These are phyloP conservation scores for Picea abies DNA, from an alignment of 83 land plant genomes.

Conservation along the genomic window DNA sequence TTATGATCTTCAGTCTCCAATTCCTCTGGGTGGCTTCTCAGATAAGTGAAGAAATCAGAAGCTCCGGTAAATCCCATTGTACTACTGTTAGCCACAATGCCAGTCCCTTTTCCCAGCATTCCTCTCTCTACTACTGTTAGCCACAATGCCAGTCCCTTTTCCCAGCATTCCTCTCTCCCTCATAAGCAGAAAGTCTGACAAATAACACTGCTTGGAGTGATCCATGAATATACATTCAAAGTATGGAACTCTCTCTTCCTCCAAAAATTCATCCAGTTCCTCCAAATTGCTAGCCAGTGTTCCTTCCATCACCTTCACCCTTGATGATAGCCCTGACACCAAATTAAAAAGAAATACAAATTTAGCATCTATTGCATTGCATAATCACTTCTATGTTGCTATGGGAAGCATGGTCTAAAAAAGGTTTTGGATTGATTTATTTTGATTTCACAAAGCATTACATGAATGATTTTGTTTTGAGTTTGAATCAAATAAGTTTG, in stretches of 20 bases:
- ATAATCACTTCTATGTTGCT: too few relatives aligned
- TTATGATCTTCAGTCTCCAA: slow-evolving; percentile 4
- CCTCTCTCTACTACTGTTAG: background rate
- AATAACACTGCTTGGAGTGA: background rate
- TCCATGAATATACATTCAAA: background rate
- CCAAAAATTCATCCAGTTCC: background rate
- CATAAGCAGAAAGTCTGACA: background rate
- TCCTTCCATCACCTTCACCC: background rate
- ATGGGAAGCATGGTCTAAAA: too few relatives aligned
- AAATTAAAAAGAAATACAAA: background rate
- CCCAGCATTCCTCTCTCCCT: background rate
- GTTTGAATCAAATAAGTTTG: too few relatives aligned
- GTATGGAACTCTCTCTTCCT: background rate
- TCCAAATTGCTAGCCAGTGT: background rate
- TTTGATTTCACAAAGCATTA: too few relatives aligned
- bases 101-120: slow-evolving; percentile 2
- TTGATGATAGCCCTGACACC: background rate
- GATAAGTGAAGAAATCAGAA: background rate
- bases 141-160: background rate
- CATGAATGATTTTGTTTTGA: too few relatives aligned
- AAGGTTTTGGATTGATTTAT: too few relatives aligned
- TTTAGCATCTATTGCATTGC: too few relatives aligned
- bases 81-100: background rate
- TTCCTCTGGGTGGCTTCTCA: background rate
- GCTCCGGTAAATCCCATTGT: background rate